These are phyloP conservation scores for Singerocomus inundabilis DNA, from an alignment of 1,284 basidiomycete genomes.

Conservation along the genomic window DNA sequence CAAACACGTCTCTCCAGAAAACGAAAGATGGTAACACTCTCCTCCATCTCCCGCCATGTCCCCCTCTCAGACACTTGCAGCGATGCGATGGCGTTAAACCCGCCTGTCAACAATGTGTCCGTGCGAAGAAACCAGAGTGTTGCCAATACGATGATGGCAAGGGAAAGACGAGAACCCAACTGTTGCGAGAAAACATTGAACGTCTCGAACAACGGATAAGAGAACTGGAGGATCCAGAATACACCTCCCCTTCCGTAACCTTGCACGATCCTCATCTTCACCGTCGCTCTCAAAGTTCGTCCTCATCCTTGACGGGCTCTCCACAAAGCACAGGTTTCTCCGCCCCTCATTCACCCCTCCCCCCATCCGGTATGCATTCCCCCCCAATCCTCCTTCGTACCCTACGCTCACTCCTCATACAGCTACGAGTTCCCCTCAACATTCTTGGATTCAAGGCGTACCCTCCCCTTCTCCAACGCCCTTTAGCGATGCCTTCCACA, in stretches of 20 bases:
- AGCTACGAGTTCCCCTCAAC: conserved; percentile 31
- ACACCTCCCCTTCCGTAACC: conserved; percentile 49
- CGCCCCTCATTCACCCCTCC: conserved; percentile 60
- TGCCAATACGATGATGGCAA: conserved; percentile 67
- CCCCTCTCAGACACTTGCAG: conserved; percentile 31
- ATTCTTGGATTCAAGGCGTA: conserved; percentile 33
- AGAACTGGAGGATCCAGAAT: conserved; percentile 61
- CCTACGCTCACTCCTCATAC: conserved; percentile 5
- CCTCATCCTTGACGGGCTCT: conserved; percentile 59
- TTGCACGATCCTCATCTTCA: conserved; percentile 53
- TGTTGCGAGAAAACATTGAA: conserved; percentile 56
- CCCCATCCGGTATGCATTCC: conserved; percentile 43
- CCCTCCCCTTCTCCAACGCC: conserved; percentile 50
- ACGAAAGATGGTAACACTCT: conserved; percentile 67
- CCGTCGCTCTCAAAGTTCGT: conserved; percentile 56
- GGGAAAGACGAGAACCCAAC: conserved; percentile 61
- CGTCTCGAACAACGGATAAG: conserved; percentile 55
- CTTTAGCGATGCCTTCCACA: conserved; percentile 50
- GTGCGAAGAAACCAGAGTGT: conserved; percentile 56
- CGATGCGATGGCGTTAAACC: conserved; percentile 60
- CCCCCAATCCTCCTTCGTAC: conserved; percentile 23
- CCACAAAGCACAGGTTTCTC: conserved; percentile 57
- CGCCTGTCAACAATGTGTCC: conserved; percentile 57
- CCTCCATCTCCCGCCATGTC: not conserved
- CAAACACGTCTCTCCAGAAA: conserved; percentile 45